phyloP scores from a whole-genome alignment of 179 eudicot species.

The Actinidia polygama region DNA sequence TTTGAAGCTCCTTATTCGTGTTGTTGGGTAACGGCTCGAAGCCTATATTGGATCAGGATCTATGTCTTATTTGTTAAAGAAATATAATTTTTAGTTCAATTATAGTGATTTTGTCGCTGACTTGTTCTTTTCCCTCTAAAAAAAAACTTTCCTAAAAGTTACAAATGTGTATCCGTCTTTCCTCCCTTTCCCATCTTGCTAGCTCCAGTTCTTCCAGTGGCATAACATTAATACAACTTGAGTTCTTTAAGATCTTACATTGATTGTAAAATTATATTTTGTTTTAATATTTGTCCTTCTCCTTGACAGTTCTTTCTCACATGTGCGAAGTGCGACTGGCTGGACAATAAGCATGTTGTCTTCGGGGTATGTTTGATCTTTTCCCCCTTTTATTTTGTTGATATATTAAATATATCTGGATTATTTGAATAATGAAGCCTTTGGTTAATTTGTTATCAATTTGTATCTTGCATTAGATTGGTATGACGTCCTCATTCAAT shows the following conservation, averaged over 20 bases:
- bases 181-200: neutral
- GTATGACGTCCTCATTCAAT: neutral
- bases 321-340: constrained; percentile 96
- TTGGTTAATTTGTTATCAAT: neutral
- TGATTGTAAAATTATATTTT: neutral
- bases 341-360: constrained; percentile 96
- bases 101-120: neutral
- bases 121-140: neutral
- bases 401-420: neutral
- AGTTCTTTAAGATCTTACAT: no score
- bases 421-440: neutral
- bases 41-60: neutral
- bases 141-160: neutral
- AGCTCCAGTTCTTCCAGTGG: neutral
- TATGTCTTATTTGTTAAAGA: neutral
- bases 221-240: neutral
- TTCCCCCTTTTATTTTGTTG: neutral
- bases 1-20: neutral
- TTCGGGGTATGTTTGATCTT: constrained; percentile 74
- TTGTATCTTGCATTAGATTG: no score
- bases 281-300: neutral
- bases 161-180: neutral
- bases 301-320: constrained; percentile 82
- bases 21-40: neutral
- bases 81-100: neutral